These are phyloP conservation scores for Chaetomium tenue DNA, from an alignment of 495 filamentous ascomycete species.

Conservation along the genomic window DNA sequence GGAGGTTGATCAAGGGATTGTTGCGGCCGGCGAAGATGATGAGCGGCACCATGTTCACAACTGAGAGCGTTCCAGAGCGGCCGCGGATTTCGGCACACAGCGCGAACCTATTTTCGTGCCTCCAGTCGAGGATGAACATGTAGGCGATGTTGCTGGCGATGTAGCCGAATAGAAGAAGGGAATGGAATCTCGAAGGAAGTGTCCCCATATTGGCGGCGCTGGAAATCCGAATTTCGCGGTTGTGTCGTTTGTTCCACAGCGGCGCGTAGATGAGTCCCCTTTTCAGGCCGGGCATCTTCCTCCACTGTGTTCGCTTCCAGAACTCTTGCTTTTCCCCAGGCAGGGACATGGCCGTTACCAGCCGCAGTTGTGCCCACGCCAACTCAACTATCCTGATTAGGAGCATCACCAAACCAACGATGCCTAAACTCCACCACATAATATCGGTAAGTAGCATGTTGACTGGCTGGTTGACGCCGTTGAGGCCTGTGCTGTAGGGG, in stretches of 20 bases:
- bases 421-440: slow-evolving; percentile 52
- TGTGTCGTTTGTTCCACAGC: slow-evolving; percentile 76
- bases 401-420: slow-evolving; percentile 47
- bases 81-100: slow-evolving; percentile 67
- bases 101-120: slow-evolving; percentile 47
- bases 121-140: slow-evolving; percentile 62
- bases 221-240: slow-evolving; percentile 78
- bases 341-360: slow-evolving; percentile 49
- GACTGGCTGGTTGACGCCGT: slow-evolving; percentile 51
- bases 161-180: slow-evolving; percentile 64
- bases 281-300: slow-evolving; percentile 63
- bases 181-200: slow-evolving; percentile 80
- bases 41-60: slow-evolving; percentile 88
- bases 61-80: slow-evolving; percentile 76
- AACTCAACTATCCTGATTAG: slow-evolving; percentile 46
- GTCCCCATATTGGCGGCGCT: slow-evolving; percentile 78
- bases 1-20: slow-evolving; percentile 80
- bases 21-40: slow-evolving; percentile 88
- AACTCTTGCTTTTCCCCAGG: slow-evolving; percentile 47
- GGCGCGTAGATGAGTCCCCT: slow-evolving; percentile 81
- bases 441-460: slow-evolving; percentile 50
- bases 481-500: slow-evolving; percentile 48
- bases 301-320: slow-evolving; percentile 49
- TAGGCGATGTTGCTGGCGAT: slow-evolving; percentile 63
- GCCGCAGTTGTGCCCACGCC: slow-evolving; percentile 46